Percentiles rank a stretch among this genome's conserved stretches.
phyloP scores from a whole-genome alignment of 208 protist genomes.

The Kentomonas sorsogonicus region DNA sequence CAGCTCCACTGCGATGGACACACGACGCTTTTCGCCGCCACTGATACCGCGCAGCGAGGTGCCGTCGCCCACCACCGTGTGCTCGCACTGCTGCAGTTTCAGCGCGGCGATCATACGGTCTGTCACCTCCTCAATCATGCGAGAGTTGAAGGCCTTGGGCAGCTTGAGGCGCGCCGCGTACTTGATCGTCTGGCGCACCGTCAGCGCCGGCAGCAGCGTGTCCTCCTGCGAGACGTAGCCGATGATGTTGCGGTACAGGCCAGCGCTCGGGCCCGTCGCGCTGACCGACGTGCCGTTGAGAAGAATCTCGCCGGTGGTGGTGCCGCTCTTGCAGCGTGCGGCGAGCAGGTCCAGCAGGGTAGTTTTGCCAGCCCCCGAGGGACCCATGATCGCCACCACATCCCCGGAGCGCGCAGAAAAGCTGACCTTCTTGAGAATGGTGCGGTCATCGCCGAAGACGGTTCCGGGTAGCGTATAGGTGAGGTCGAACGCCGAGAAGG shows the following conservation, averaged over 20 bases:
- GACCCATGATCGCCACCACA: slow-evolving; percentile 87
- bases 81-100: slow-evolving; percentile 67
- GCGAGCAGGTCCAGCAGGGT: slow-evolving; percentile 85
- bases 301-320: slow-evolving; percentile 38
- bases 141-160: slow-evolving; percentile 63
- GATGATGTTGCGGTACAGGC: slow-evolving; percentile 78
- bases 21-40: slow-evolving; percentile 87
- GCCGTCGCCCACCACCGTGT: slow-evolving; percentile 78
- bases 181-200: slow-evolving; percentile 80
- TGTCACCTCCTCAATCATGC: slow-evolving; percentile 67
- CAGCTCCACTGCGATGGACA: slow-evolving; percentile 90
- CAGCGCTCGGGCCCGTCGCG: slow-evolving; percentile 13
- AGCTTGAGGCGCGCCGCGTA: slow-evolving; percentile 89
- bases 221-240: slow-evolving; percentile 92
- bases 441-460: slow-evolving; percentile 33
- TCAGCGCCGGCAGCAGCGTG: slow-evolving; percentile 81
- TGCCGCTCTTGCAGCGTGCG: slow-evolving; percentile 49
- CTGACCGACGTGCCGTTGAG: slow-evolving; percentile 70
- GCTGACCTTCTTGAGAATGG: slow-evolving; percentile 71
- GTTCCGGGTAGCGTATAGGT: slow-evolving; percentile 47
- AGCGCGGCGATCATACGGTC: slow-evolving; percentile 52
- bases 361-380: slow-evolving; percentile 88
- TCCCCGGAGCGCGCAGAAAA: slow-evolving; percentile 74
- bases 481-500: slow-evolving; percentile 49
- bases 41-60: slow-evolving; percentile 69